Percentiles rank a stretch among this genome's conserved stretches.
Evolutionary conservation across 257 asterid genomes (phyloP).

Genomic region (Catharanthus roseus): DNA sequence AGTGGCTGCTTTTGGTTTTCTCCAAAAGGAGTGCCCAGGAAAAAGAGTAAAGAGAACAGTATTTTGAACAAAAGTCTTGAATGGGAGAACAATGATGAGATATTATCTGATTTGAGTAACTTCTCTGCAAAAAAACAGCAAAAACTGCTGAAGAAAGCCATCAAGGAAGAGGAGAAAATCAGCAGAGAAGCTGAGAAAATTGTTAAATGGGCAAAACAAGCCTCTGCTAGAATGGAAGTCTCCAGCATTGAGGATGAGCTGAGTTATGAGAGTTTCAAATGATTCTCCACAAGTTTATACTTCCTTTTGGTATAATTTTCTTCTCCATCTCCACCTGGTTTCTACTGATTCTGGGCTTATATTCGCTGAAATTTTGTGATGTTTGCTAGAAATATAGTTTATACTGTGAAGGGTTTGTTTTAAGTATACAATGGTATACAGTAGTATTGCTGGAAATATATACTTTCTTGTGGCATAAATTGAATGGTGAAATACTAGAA

Average conservation of each 20-base stretch:
- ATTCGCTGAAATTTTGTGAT: background rate
- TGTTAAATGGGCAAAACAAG: conserved; percentile 87
- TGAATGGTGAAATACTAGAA: background rate
- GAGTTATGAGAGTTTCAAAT: conserved; percentile 18
- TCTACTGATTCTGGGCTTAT: background rate
- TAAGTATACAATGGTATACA: conserved; percentile 5
- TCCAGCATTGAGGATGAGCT: conserved; percentile 24
- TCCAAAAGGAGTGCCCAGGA: conserved; percentile 46
- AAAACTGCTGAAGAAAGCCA: conserved; percentile 55
- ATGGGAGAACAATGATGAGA: conserved; percentile 42
- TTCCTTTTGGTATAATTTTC: background rate
- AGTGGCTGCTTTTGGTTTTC: conserved; percentile 79
- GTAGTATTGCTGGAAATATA: background rate
- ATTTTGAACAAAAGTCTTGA: conserved; percentile 30
- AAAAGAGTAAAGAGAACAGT: conserved; percentile 41
- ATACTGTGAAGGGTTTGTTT: background rate
- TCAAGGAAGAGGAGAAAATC: conserved; percentile 69
- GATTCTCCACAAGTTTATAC: background rate
- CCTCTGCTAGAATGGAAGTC: conserved; percentile 66
- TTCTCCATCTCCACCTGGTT: too few species aligned
- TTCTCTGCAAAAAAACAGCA: conserved; percentile 40
- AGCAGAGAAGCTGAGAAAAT: conserved; percentile 80
- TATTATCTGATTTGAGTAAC: conserved; percentile 51
- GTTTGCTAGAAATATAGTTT: background rate
- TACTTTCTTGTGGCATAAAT: background rate